Evolutionary conservation across 345 rosid species (phyloP).

Genomic region (Jatropha curcas): DNA sequence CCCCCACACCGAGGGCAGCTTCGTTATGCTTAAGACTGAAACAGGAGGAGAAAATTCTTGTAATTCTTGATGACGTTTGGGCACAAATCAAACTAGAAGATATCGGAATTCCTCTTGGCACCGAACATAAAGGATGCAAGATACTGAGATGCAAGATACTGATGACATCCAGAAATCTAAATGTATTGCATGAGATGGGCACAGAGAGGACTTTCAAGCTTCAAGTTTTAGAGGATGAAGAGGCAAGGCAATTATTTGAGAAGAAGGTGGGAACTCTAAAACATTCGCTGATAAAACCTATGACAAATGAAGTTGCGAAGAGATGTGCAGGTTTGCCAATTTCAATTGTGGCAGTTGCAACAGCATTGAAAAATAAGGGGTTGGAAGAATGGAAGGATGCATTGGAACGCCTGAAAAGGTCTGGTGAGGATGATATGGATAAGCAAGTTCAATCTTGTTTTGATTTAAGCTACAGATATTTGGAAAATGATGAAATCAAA

Average conservation of each 20-base stretch:
- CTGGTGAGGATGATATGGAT: background rate
- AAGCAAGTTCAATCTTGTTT: background rate
- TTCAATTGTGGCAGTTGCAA: constrained; percentile 10
- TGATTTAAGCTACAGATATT: constrained; percentile 7
- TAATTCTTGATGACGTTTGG: constrained; percentile 40
- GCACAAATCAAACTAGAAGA: constrained; percentile 13
- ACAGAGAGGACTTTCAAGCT: constrained; percentile 2
- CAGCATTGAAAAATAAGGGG: background rate
- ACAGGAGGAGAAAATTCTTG: constrained; percentile 19
- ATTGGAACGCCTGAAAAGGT: background rate
- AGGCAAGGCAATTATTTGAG: constrained; percentile 36
- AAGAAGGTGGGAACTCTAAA: constrained; percentile 5
- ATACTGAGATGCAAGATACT: constrained; percentile 32
- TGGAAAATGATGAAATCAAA: constrained; percentile 1
- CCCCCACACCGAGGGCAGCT: background rate
- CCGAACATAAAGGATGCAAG: constrained; percentile 26
- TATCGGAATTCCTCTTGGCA: constrained; percentile 32
- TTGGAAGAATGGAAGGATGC: constrained; percentile 18
- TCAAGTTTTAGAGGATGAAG: constrained; percentile 11
- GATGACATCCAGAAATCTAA: constrained; percentile 21
- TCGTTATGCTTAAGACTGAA: background rate
- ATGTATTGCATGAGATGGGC: constrained; percentile 27
- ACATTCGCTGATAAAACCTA: background rate
- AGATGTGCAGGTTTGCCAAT: constrained; percentile 30
- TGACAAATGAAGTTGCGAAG: constrained; percentile 2